Conservation (phyloP, 2,329 filamentous ascomycete genomes). For the Fusarium annulatum region DNA sequence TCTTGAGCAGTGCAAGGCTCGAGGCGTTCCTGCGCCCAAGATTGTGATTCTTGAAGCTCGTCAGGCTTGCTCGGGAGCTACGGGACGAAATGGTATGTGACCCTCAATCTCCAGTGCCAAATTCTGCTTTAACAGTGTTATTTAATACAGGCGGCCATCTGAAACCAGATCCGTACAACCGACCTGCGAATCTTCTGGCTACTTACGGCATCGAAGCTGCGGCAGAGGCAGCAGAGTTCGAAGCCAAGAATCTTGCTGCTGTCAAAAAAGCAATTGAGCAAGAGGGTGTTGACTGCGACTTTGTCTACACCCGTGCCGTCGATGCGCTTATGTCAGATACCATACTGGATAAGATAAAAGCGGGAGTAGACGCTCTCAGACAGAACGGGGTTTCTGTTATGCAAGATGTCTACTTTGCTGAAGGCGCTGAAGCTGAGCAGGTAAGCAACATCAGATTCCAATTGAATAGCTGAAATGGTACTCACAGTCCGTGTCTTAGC, state of each 20-base stretch:
- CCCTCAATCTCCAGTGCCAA: no score
- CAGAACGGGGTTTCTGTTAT: background rate
- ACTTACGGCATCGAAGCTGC: slow-evolving; percentile 1
- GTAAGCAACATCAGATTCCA: background rate
- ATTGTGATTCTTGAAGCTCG: slow-evolving; percentile 11
- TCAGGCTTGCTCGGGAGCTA: background rate
- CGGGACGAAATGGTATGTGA: background rate
- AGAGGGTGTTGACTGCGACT: background rate
- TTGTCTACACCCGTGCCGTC: background rate
- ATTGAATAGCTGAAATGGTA: rapidly evolving
- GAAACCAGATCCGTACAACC: background rate
- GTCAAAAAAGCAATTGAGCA: background rate
- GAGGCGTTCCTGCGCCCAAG: background rate
- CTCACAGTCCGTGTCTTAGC: background rate
- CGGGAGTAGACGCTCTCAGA: background rate
- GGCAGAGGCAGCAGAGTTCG: background rate
- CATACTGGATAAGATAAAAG: background rate
- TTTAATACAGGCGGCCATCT: background rate
- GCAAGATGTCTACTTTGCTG: background rate
- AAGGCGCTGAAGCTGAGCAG: background rate
- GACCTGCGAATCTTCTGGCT: background rate
- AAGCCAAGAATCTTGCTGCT: background rate
- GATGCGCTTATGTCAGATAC: background rate
- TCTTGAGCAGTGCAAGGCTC: background rate
- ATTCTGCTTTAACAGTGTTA: no score